Conservation (phyloP, 176 grass and related monocot species). For the Oryza punctata region DNA sequence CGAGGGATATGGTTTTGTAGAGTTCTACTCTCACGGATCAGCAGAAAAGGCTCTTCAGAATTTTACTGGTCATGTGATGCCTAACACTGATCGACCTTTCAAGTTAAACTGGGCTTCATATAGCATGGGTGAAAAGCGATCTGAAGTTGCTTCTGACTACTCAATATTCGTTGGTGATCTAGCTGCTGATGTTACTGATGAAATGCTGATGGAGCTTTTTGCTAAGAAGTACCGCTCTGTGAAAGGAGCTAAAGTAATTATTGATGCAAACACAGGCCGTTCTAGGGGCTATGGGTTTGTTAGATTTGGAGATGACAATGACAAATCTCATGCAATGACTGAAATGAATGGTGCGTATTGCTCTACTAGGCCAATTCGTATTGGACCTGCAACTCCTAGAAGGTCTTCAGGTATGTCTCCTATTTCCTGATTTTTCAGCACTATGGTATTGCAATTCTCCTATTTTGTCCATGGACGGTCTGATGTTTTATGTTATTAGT, state of each 20-base stretch:
- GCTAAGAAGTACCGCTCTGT: constrained; percentile 53
- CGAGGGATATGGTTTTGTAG: constrained; percentile 74
- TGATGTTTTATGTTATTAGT: neutral
- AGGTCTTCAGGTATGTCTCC: constrained; percentile 55
- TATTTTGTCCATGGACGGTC: neutral
- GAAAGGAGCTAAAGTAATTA: constrained; percentile 74
- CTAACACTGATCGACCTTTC: constrained; percentile 63
- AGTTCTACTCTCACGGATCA: constrained; percentile 60
- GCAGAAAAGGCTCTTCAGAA: constrained; percentile 70
- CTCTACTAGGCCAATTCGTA: constrained; percentile 62
- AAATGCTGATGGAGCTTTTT: constrained; percentile 62
- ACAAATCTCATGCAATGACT: constrained; percentile 58
- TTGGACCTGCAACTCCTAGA: constrained; percentile 70
- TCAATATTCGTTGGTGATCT: constrained; percentile 75
- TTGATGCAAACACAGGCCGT: constrained; percentile 72
- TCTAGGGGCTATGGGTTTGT: constrained; percentile 76
- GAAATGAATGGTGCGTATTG: constrained; percentile 77
- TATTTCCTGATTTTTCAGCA: constrained; percentile 3
- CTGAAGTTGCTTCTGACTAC: constrained; percentile 66
- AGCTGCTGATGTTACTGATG: constrained; percentile 70
- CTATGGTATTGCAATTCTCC: neutral
- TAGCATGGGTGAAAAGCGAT: constrained; percentile 68
- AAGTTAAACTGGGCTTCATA: constrained; percentile 77
- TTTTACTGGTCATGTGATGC: constrained; percentile 65
- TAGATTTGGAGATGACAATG: constrained; percentile 62